phyloP scores from a whole-genome alignment of 345 rosid species.

The Mangifera indica region DNA sequence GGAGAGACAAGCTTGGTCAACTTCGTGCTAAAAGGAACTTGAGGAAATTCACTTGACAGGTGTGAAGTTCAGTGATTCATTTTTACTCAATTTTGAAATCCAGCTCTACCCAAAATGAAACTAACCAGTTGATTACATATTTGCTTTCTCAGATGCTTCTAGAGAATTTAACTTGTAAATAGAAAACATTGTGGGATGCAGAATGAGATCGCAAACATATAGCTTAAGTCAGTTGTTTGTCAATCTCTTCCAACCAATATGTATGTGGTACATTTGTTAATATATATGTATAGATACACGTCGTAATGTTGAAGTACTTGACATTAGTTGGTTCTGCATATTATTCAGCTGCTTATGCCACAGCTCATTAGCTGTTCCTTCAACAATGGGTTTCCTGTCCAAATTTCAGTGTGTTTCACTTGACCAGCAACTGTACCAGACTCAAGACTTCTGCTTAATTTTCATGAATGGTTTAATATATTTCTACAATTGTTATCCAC shows the following conservation, averaged over 20 bases:
- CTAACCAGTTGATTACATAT: neutral
- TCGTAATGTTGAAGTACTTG: conserved; percentile 22
- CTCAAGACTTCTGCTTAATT: neutral
- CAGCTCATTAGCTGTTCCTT: neutral
- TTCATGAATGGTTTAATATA: neutral
- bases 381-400: neutral
- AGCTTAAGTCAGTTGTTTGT: conserved; percentile 6
- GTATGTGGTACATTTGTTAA: conserved; percentile 39
- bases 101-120: neutral
- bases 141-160: conserved; percentile 20
- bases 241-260: conserved; percentile 18
- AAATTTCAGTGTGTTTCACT: neutral
- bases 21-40: conserved; percentile 82
- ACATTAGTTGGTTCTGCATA: conserved; percentile 16
- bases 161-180: conserved; percentile 36
- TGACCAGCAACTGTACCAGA: neutral
- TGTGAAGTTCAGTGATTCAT: neutral
- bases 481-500: too few species aligned
- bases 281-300: conserved; percentile 35
- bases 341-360: neutral
- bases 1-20: conserved; percentile 87
- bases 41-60: conserved; percentile 67
- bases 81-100: neutral
- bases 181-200: conserved; percentile 39
- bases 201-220: conserved; percentile 4